These are phyloP conservation scores for Pisolithus tinctorius DNA, from an alignment of 768 basidiomycete species.

Conservation along the genomic window DNA sequence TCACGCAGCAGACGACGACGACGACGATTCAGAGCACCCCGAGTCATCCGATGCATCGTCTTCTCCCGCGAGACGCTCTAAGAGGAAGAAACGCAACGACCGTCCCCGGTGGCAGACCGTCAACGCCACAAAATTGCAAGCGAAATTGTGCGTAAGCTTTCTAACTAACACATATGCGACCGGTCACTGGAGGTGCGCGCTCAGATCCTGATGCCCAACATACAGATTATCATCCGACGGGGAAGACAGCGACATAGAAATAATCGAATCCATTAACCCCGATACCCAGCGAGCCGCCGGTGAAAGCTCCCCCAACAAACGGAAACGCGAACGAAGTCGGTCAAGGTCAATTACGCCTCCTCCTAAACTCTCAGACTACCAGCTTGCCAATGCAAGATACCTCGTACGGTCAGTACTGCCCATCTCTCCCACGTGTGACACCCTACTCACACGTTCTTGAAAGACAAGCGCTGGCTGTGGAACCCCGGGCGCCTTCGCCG, in stretches of 20 bases:
- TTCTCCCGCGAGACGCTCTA: slow-evolving; percentile 30
- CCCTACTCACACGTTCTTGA: slow-evolving; percentile 3
- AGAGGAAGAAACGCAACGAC: slow-evolving; percentile 32
- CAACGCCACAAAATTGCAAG: slow-evolving; percentile 36
- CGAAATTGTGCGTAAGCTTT: slow-evolving; percentile 6
- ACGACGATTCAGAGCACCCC: slow-evolving; percentile 18
- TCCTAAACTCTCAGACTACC: slow-evolving; percentile 48
- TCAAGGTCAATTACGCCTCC: slow-evolving; percentile 76
- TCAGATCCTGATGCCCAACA: slow-evolving; percentile 6
- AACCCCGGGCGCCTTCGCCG: slow-evolving; percentile 43
- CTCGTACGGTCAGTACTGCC: slow-evolving; percentile 48
- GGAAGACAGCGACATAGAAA: slow-evolving; percentile 41
- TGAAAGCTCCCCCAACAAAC: slow-evolving; percentile 30
- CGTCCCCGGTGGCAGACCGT: slow-evolving; percentile 39
- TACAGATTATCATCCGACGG: slow-evolving; percentile 34
- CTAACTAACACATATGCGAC: too few relatives aligned
- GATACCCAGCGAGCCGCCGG: slow-evolving; percentile 2
- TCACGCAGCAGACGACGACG: slow-evolving; percentile 17
- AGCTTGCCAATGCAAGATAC: slow-evolving; percentile 49
- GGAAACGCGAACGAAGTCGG: slow-evolving; percentile 47
- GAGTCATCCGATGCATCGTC: slow-evolving; percentile 11
- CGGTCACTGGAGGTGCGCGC: neutral
- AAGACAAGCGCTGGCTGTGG: slow-evolving; percentile 43
- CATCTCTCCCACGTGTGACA: neutral
- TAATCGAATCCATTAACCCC: slow-evolving; percentile 29